Conservation (phyloP, 1,139 yeast genomes). For the Yamadazyma sp. region DNA sequence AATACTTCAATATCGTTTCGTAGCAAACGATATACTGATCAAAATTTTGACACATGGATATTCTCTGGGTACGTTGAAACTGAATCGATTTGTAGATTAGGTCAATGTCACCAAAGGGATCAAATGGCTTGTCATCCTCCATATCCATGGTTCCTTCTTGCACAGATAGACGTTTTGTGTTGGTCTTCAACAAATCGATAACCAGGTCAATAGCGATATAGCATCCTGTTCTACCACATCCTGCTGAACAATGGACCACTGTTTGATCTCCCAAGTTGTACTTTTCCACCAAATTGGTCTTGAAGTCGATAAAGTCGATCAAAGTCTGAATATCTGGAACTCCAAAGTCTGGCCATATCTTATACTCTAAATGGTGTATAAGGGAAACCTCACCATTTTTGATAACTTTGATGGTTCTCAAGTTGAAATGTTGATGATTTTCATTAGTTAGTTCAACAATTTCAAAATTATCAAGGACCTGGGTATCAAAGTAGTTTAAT, state of each 20-base stretch:
- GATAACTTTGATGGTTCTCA: conserved; percentile 12
- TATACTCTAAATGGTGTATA: conserved; percentile 66
- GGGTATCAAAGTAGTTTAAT: conserved; percentile 24
- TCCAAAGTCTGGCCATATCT: conserved; percentile 83
- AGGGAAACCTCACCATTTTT: conserved; percentile 6
- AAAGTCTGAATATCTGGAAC: conserved; percentile 58
- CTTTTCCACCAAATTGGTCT: conserved; percentile 34
- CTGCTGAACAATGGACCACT: conserved; percentile 74
- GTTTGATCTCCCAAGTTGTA: conserved; percentile 22
- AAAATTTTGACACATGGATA: conserved; percentile 48
- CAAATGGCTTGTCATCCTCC: conserved; percentile 12
- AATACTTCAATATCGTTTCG: conserved; percentile 35
- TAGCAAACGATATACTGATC: conserved; percentile 46
- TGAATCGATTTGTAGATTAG: conserved; percentile 49
- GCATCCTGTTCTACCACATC: conserved; percentile 83
- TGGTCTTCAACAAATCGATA: conserved; percentile 17
- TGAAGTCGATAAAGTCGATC: conserved; percentile 50
- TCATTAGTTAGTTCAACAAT: conserved; percentile 13
- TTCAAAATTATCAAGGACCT: conserved; percentile 16
- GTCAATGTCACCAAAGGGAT: conserved; percentile 38
- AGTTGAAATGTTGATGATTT: conserved; percentile 14
- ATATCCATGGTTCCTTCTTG: conserved; percentile 4
- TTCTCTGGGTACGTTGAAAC: conserved; percentile 42
- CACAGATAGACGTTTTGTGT: background rate
- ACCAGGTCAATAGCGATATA: conserved; percentile 54